These are phyloP conservation scores for Euphorbia schlechtendalii DNA, from an alignment of 441 rosid species.

Conservation along the genomic window DNA sequence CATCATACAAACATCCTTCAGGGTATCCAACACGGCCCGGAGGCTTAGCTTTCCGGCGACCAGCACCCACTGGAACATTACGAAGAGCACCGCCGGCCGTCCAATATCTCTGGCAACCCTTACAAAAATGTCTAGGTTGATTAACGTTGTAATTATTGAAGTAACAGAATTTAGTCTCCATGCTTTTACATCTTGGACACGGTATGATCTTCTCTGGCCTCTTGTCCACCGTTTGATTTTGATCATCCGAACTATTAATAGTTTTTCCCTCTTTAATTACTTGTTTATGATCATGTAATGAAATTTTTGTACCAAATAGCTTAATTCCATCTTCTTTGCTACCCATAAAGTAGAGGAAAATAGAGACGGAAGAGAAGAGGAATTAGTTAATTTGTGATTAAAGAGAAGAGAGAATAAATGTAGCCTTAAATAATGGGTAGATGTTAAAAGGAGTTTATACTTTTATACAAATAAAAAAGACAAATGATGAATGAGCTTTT, in stretches of 20 bases:
- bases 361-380: constrained; percentile 1
- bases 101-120: constrained; percentile 96
- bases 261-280: not conserved
- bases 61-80: constrained; percentile 87
- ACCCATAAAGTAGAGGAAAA: constrained; percentile 25
- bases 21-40: constrained; percentile 38
- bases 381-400: not conserved
- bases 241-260: constrained; percentile 25
- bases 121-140: constrained; percentile 90
- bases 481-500: too few relatives aligned
- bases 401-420: not conserved
- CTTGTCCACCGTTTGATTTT: constrained; percentile 33
- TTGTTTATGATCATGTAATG: constrained; percentile 41
- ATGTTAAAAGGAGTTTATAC: constrained; percentile 12
- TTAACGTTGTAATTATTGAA: constrained; percentile 93
- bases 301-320: constrained; percentile 69
- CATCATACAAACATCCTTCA: constrained; percentile 35
- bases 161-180: constrained; percentile 94
- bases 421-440: not conserved
- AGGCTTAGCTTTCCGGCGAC: constrained; percentile 75
- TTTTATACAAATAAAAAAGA: constrained; percentile 4
- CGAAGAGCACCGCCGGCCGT: constrained; percentile 93
- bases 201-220: constrained; percentile 83
- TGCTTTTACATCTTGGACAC: constrained; percentile 89
- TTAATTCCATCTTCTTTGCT: constrained; percentile 63